Evolutionary conservation across 2,329 filamentous ascomycete species (phyloP), one percentile per base, ranked within the genome.

Genomic region (Pseudogymnoascus sp.): DNA sequence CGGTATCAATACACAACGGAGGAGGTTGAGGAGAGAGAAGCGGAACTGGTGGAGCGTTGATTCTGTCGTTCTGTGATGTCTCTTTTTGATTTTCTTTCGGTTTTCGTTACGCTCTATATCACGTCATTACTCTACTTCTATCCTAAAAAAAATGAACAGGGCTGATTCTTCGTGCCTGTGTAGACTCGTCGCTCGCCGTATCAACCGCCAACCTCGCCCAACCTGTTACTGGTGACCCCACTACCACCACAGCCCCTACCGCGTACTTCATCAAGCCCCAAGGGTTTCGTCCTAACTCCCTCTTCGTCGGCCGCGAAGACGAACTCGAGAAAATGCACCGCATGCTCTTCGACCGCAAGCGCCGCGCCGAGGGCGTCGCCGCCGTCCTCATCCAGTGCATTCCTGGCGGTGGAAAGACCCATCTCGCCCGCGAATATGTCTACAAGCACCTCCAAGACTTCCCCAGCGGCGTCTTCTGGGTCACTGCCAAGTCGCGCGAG

Each of bases 401-500:
- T 40, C 83, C 86, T 1, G 88, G 88, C 1, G 83, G 83, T 13
- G 88, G 88, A 2, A 90, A 90, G 73, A 86, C 85, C 1, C 87
- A 89, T 68, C 75, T 90, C 13, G 86, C 86, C 29, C 80, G 87
- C 3, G 80, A 90, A 72, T 90, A 89, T 70, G 81, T 88, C 31
- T 88, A 85, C 68, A 73, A 77, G 4, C 82, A 88, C 68, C 82
- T 78, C 37, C 74, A 79, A 4, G 76, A 83, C 65, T 90, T 87
- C 67, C 81, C 83, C 0, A 86, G 86, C 1, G 88, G 88, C 1
- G 79, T 89, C 46, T 90, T 88, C 72, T 90, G 88, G 88, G 80
- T 89, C 15, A 81, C 85, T 59, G 84, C 85, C 7, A 87, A 85
- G 67, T 84, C 82, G 0, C 71, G 78, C 3, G 76, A 83, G 61